phyloP scores from a whole-genome alignment of 257 asterid genomes.

The Nicotiana paniculata region DNA sequence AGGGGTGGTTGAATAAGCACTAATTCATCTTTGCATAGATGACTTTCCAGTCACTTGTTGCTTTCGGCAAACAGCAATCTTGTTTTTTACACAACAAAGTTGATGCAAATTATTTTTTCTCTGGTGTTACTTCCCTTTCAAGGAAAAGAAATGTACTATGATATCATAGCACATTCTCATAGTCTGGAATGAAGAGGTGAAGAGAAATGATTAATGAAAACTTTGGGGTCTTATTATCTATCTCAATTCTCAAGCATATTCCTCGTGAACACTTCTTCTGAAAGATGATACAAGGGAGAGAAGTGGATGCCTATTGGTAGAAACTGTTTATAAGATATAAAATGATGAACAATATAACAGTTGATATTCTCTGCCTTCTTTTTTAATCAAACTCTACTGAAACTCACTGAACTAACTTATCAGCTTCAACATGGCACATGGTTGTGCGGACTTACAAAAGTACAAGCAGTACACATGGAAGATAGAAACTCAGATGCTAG shows the following conservation, averaged over 20 bases:
- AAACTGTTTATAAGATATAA: neutral
- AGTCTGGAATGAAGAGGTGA: too few relatives aligned
- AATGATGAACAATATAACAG: neutral
- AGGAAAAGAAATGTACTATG: too few relatives aligned
- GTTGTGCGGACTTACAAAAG: neutral
- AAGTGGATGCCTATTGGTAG: neutral
- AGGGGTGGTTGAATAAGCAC: too few relatives aligned
- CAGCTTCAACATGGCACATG: neutral
- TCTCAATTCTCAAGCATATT: neutral
- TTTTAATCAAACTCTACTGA: neutral
- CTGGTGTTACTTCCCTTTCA: too few relatives aligned
- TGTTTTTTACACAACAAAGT: too few relatives aligned
- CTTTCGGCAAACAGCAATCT: too few relatives aligned
- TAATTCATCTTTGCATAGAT: too few relatives aligned
- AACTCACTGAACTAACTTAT: neutral
- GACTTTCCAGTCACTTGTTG: too few relatives aligned
- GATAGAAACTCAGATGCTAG: neutral
- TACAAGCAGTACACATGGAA: neutral
- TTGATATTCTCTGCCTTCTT: neutral
- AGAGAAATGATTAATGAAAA: too few relatives aligned
- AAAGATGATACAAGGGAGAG: neutral
- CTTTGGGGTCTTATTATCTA: too few relatives aligned
- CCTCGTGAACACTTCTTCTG: neutral
- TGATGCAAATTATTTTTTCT: too few relatives aligned
- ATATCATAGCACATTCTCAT: too few relatives aligned